phyloP scores from a whole-genome alignment of 164 flowering plant genomes.

The Stephania japonica region DNA sequence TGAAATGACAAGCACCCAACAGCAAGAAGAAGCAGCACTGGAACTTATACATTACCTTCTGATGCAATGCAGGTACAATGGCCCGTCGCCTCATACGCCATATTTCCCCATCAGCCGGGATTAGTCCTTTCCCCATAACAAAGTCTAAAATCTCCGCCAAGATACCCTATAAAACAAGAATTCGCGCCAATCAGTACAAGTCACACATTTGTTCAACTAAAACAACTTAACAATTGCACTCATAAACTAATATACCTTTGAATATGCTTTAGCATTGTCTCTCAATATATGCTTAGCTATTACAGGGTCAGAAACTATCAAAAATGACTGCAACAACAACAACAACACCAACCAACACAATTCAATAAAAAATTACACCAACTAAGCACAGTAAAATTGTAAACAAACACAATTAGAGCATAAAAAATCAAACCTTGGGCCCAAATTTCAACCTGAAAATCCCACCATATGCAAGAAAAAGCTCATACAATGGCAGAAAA shows the following conservation, averaged over 20 bases:
- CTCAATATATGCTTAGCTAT: constrained; percentile 83
- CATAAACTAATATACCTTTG: constrained; percentile 52
- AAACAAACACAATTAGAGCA: neutral
- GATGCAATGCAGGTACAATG: constrained; percentile 93
- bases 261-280: constrained; percentile 84
- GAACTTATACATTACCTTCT: constrained; percentile 48
- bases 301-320: constrained; percentile 92
- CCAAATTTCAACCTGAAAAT: constrained; percentile 82
- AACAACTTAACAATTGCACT: neutral
- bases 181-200: neutral
- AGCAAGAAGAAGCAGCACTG: neutral
- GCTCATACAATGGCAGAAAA: constrained; percentile 81
- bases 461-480: constrained; percentile 88
- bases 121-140: constrained; percentile 99
- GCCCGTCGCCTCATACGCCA: constrained; percentile 92
- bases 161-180: constrained; percentile 61
- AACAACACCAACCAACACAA: constrained; percentile 23
- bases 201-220: neutral
- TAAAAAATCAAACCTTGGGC: constrained; percentile 67
- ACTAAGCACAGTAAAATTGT: neutral
- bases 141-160: constrained; percentile 91
- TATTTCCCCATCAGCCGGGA: constrained; percentile 98
- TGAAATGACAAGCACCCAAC: neutral
- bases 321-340: constrained; percentile 67
- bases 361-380: neutral